Percentiles rank a stretch among this genome's conserved stretches.
phyloP scores from a whole-genome alignment of 805 yeast species.

The Lipomyces yamanashiensis region DNA sequence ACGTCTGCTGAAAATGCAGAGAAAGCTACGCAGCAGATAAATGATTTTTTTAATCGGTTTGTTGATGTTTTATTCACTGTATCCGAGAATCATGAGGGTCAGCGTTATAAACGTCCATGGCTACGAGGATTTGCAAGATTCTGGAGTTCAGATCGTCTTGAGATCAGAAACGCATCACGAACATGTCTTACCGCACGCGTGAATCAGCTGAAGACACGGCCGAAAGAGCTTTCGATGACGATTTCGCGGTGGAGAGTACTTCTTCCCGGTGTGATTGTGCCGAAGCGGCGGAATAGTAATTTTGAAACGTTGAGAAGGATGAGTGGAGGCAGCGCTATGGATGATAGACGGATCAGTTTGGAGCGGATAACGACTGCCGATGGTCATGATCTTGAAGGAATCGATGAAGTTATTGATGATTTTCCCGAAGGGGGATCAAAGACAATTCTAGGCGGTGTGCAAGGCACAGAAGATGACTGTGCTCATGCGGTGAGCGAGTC shows the following conservation, averaged over 20 bases:
- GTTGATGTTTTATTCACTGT: constrained; percentile 22
- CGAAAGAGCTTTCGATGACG: constrained; percentile 31
- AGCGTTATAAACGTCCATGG: constrained; percentile 31
- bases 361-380: constrained; percentile 18
- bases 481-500: constrained; percentile 21
- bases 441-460: not conserved
- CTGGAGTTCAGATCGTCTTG: constrained; percentile 23
- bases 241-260: constrained; percentile 34
- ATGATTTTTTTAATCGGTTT: constrained; percentile 12
- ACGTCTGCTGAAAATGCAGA: not conserved
- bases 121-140: constrained; percentile 36
- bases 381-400: constrained; percentile 7
- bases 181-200: constrained; percentile 25
- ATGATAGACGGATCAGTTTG: constrained; percentile 12
- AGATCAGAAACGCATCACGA: constrained; percentile 23
- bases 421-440: constrained; percentile 6
- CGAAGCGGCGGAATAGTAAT: constrained; percentile 12
- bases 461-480: constrained; percentile 12
- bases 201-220: constrained; percentile 20
- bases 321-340: constrained; percentile 11
- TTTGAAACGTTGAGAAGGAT: constrained; percentile 1
- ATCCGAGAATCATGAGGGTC: constrained; percentile 18
- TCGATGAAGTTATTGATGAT: constrained; percentile 27
- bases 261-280: constrained; percentile 28
- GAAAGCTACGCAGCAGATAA: not conserved